These are phyloP conservation scores for Camellia sinensis DNA, from an alignment of 148 eudicot genomes.

Conservation along the genomic window DNA sequence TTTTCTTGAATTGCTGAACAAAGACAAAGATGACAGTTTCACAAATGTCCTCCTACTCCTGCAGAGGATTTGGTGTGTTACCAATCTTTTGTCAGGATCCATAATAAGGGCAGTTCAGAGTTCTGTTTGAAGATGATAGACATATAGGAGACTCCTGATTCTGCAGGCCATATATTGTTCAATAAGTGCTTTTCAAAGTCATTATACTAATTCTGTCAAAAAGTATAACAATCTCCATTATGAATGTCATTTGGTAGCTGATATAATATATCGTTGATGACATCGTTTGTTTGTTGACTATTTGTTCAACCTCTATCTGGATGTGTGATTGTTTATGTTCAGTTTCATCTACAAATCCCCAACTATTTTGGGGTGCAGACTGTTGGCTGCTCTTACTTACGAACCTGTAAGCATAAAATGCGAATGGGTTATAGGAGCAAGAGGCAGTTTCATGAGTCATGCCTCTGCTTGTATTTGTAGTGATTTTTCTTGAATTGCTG, in stretches of 20 bases:
- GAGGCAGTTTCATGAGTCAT: too few species aligned
- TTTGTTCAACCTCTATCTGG: not conserved
- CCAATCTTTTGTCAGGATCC: not conserved
- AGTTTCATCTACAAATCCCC: not conserved
- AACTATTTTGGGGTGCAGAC: not conserved
- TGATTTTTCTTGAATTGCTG: not conserved
- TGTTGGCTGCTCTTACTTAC: slow-evolving; percentile 5
- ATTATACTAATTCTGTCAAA: not conserved
- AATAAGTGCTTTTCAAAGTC: not conserved
- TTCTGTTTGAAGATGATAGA: not conserved
- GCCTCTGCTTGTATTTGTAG: too few species aligned
- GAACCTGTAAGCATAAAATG: not conserved
- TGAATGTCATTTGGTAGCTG: not conserved
- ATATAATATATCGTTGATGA: not conserved
- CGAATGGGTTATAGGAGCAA: not conserved
- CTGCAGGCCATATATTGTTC: not conserved
- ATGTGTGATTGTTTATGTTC: not conserved
- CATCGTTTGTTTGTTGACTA: not conserved
- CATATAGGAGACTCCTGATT: not conserved
- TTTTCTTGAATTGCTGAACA: not conserved
- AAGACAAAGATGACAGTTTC: not conserved
- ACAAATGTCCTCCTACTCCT: not conserved
- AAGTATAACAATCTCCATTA: not conserved
- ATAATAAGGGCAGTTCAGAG: not conserved
- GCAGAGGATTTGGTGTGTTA: slow-evolving; percentile 4